These are phyloP conservation scores for Taiozyma sp. DNA, from an alignment of 1,139 yeast species.

Conservation along the genomic window DNA sequence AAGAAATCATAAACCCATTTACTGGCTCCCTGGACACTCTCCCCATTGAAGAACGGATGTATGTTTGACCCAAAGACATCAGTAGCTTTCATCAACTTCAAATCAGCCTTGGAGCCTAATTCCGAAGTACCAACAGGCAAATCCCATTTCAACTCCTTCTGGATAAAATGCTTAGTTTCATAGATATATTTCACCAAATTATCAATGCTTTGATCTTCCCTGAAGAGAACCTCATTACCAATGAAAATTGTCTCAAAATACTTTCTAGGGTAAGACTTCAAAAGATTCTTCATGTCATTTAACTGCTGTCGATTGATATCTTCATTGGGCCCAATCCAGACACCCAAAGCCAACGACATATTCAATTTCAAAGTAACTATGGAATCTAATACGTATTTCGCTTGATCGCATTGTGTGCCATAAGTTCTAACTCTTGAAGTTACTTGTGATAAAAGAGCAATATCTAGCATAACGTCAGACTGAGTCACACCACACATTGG, in stretches of 20 bases:
- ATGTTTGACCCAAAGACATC: slow-evolving; percentile 61
- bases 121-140: slow-evolving; percentile 42
- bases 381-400: slow-evolving; percentile 46
- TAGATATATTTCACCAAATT: slow-evolving; percentile 39
- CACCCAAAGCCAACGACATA: slow-evolving; percentile 56
- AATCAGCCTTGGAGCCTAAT: slow-evolving; percentile 35
- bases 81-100: slow-evolving; percentile 32
- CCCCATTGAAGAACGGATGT: slow-evolving; percentile 68
- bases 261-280: slow-evolving; percentile 39
- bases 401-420: slow-evolving; percentile 62
- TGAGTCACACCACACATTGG: slow-evolving; percentile 47
- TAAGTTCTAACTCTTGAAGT: slow-evolving; percentile 54
- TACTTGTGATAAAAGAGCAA: slow-evolving; percentile 49
- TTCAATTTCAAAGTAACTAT: slow-evolving; percentile 44
- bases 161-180: slow-evolving; percentile 36
- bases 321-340: slow-evolving; percentile 51
- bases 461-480: slow-evolving; percentile 47
- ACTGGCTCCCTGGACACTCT: slow-evolving; percentile 40
- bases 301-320: slow-evolving; percentile 38
- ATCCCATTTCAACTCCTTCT: slow-evolving; percentile 42
- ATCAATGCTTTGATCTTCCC: slow-evolving; percentile 40
- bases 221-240: slow-evolving; percentile 59
- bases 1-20: slow-evolving; percentile 51
- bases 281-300: slow-evolving; percentile 35
- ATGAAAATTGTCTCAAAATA: slow-evolving; percentile 48